Conservation (phyloP, 176 grass and related monocot genomes). For the Chloris gayana region DNA sequence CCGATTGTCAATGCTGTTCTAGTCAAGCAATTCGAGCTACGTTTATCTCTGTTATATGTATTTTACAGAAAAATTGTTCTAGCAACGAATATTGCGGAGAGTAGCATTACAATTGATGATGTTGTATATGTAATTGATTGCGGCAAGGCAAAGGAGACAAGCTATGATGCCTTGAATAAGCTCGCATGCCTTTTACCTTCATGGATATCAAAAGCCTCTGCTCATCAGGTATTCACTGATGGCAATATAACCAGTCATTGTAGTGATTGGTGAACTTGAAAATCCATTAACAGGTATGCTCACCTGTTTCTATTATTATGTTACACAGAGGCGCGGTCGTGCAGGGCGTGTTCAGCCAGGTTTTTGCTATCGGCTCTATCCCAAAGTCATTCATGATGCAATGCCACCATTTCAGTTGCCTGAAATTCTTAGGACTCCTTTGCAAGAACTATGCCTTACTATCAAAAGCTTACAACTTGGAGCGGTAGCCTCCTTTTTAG, state of each 20-base stretch:
- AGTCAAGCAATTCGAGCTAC: neutral
- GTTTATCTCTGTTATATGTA: constrained; percentile 34
- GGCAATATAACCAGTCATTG: constrained; percentile 8
- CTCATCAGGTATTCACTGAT: constrained; percentile 71
- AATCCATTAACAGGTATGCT: constrained; percentile 19
- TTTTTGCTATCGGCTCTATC: constrained; percentile 89
- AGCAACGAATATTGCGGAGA: constrained; percentile 95
- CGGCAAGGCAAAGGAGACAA: constrained; percentile 97
- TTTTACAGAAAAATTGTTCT: constrained; percentile 93
- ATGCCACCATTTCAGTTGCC: constrained; percentile 95
- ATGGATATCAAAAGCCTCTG: constrained; percentile 99
- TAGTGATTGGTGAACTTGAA: constrained; percentile 1
- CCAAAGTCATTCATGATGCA: constrained; percentile 82
- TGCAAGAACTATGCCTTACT: constrained; percentile 95
- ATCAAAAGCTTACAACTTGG: constrained; percentile 95
- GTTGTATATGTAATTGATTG: constrained; percentile 98
- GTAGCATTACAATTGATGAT: constrained; percentile 98
- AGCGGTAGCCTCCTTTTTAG: constrained; percentile 69
- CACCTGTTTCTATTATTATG: constrained; percentile 27
- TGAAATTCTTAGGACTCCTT: constrained; percentile 97
- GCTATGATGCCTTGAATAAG: constrained; percentile 99
- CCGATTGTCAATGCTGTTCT: neutral
- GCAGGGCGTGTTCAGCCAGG: constrained; percentile 91
- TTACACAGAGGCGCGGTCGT: constrained; percentile 84
- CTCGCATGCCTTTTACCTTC: constrained; percentile 87